These are phyloP conservation scores for Calocera cornea DNA, from an alignment of 768 basidiomycete species.

Conservation along the genomic window DNA sequence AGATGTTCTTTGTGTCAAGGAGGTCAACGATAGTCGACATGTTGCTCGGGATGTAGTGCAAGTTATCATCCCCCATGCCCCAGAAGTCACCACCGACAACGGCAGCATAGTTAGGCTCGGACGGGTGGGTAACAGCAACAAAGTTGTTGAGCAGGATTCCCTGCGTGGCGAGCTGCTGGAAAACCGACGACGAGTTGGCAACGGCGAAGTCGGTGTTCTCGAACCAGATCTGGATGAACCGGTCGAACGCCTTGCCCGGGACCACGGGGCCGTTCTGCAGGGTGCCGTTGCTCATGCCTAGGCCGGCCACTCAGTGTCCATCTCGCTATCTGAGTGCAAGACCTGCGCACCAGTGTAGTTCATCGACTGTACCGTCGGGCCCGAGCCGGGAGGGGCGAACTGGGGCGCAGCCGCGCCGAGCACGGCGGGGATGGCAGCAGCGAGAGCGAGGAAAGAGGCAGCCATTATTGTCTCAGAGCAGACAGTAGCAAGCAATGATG, in stretches of 20 bases:
- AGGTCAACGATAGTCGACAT: constrained; percentile 48
- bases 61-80: constrained; percentile 34
- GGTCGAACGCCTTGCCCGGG: constrained; percentile 33
- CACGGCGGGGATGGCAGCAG: background rate
- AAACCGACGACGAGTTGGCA: constrained; percentile 17
- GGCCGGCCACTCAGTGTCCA: background rate
- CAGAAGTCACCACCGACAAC: constrained; percentile 41
- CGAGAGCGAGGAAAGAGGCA: background rate
- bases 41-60: constrained; percentile 20
- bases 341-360: constrained; percentile 29
- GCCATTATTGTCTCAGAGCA: background rate
- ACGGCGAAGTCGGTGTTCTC: constrained; percentile 45
- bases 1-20: constrained; percentile 41
- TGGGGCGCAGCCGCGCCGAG: constrained; percentile 13
- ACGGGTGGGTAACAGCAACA: constrained; percentile 34
- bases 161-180: constrained; percentile 32
- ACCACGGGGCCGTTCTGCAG: constrained; percentile 30
- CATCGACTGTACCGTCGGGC: constrained; percentile 21
- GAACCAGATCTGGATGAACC: constrained; percentile 33
- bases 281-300: constrained; percentile 26
- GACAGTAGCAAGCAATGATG: background rate
- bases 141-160: constrained; percentile 34
- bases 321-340: background rate
- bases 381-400: constrained; percentile 24
- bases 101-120: constrained; percentile 43